Conservation (phyloP, 768 basidiomycete species). For the Coprinopsis strossmayeri region DNA sequence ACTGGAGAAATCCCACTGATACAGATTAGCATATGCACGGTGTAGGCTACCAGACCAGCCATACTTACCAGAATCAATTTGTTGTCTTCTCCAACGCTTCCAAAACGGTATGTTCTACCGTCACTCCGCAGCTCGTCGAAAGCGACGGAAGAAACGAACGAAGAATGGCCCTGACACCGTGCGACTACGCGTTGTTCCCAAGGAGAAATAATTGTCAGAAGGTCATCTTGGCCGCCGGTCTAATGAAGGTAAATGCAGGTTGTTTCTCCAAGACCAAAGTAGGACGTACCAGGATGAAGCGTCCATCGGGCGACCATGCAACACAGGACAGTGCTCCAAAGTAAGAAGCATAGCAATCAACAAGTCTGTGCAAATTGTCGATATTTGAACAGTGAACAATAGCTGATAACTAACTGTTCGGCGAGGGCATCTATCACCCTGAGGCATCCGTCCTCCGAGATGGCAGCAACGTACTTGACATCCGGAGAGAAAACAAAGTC, state of each 20-base stretch:
- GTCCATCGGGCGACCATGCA: constrained; percentile 92
- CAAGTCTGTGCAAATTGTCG: constrained; percentile 46
- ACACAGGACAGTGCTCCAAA: constrained; percentile 89
- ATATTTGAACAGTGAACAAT: not conserved
- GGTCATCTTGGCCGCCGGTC: constrained; percentile 97
- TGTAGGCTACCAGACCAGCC: not conserved
- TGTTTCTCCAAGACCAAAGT: constrained; percentile 3
- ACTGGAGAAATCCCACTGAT: constrained; percentile 91
- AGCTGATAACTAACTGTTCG: constrained; percentile 56
- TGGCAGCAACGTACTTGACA: constrained; percentile 82
- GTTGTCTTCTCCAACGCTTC: constrained; percentile 95
- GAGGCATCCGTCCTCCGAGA: constrained; percentile 89
- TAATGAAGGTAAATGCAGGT: constrained; percentile 21
- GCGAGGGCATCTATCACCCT: constrained; percentile 84
- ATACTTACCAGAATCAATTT: constrained; percentile 76
- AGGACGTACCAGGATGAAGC: constrained; percentile 73
- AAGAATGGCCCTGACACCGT: constrained; percentile 94
- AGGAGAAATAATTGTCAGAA: constrained; percentile 90
- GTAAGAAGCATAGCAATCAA: constrained; percentile 92
- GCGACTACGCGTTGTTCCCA: constrained; percentile 93
- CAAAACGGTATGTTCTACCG: constrained; percentile 88
- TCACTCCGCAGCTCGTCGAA: constrained; percentile 90
- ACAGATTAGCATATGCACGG: constrained; percentile 9
- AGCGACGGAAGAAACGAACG: constrained; percentile 83
- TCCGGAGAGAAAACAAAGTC: constrained; percentile 95